These are phyloP conservation scores for Canavalia gladiata DNA, from an alignment of 306 rosid genomes.

Conservation along the genomic window DNA sequence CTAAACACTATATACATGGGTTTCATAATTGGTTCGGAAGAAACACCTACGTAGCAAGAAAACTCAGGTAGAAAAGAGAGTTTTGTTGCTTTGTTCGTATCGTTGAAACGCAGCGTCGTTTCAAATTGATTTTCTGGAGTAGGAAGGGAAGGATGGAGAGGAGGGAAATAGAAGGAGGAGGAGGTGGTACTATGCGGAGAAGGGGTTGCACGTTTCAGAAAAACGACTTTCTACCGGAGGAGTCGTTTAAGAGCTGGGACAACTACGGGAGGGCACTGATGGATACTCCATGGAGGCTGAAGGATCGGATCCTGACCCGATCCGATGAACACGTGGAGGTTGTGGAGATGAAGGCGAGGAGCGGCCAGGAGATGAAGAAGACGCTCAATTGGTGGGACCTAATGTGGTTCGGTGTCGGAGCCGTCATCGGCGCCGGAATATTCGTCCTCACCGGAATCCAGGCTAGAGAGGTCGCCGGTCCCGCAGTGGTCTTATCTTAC, in stretches of 20 bases:
- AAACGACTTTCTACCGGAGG: conserved; percentile 74
- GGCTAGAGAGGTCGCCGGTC: conserved; percentile 56
- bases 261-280: conserved; percentile 58
- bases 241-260: conserved; percentile 68
- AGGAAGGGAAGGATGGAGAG: too few species aligned
- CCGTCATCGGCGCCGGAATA: conserved; percentile 49
- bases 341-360: background rate
- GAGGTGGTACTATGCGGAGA: conserved; percentile 21
- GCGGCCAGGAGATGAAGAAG: conserved; percentile 7
- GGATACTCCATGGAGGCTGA: conserved; percentile 55
- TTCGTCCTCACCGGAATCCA: conserved; percentile 79
- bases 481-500: conserved; percentile 75
- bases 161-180: background rate
- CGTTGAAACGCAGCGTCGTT: background rate
- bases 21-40: too few species aligned
- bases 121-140: too few species aligned
- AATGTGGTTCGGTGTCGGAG: background rate
- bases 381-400: conserved; percentile 26
- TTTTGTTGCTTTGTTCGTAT: too few species aligned
- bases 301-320: background rate
- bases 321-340: background rate
- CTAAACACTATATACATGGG: background rate
- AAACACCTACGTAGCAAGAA: too few species aligned
- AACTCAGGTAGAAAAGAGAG: too few species aligned
- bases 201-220: conserved; percentile 56